Evolutionary conservation across 108 stramenopile species (phyloP).

Genomic region (Pseudonitzschia delicatissima): DNA sequence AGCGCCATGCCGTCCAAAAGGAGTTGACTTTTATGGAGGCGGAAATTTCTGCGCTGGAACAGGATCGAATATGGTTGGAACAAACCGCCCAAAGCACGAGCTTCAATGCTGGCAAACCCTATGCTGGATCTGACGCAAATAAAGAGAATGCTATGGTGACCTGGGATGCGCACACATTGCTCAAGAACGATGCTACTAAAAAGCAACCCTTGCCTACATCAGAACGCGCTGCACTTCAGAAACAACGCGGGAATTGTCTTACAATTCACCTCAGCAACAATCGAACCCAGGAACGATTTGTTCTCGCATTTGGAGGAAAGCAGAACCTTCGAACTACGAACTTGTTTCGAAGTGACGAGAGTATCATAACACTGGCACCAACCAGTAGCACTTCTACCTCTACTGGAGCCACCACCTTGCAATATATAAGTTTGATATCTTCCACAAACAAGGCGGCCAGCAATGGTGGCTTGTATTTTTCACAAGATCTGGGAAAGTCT

Average conservation of each 20-base stretch:
- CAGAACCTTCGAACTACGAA: constrained; percentile 6
- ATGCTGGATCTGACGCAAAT: neutral
- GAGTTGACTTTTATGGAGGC: constrained; percentile 34
- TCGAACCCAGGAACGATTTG: constrained; percentile 27
- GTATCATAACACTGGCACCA: constrained; percentile 21
- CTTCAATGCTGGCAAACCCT: neutral
- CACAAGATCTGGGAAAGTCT: constrained; percentile 30
- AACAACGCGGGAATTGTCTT: constrained; percentile 34
- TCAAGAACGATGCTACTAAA: constrained; percentile 19
- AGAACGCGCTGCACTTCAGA: constrained; percentile 23
- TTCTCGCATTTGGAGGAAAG: constrained; percentile 31
- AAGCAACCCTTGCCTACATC: constrained; percentile 13
- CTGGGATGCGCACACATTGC: constrained; percentile 34
- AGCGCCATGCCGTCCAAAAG: constrained; percentile 35
- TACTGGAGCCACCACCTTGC: constrained; percentile 29
- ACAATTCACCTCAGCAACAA: constrained; percentile 32
- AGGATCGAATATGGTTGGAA: constrained; percentile 26
- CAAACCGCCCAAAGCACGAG: constrained; percentile 6
- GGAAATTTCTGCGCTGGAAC: constrained; percentile 47
- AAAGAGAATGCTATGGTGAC: constrained; percentile 7
- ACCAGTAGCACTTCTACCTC: constrained; percentile 10
- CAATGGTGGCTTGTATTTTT: constrained; percentile 31
- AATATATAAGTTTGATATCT: constrained; percentile 28
- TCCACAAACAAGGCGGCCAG: neutral
- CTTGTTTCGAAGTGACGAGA: constrained; percentile 12